Evolutionary conservation across 2,329 filamentous ascomycete genomes (phyloP).

Genomic region (Aspergillus transmontanensis): DNA sequence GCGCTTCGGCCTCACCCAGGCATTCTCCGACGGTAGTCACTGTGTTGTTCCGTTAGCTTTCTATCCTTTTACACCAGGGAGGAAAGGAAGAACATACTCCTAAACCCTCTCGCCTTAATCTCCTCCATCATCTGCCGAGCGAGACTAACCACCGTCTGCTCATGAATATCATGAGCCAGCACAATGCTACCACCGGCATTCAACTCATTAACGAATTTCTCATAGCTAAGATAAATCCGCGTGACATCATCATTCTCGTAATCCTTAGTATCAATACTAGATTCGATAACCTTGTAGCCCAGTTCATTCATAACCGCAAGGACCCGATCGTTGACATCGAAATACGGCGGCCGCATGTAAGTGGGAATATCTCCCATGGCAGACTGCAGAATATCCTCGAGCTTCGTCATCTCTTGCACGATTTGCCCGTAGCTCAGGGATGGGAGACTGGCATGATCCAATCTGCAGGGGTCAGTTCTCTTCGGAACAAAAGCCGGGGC

Average conservation of each 20-base stretch:
- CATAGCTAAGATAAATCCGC: conserved; percentile 32
- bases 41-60: conserved; percentile 15
- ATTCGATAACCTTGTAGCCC: conserved; percentile 49
- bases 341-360: conserved; percentile 53
- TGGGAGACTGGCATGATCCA: conserved; percentile 43
- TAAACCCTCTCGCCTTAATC: conserved; percentile 46
- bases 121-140: conserved; percentile 37
- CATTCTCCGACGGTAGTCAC: conserved; percentile 62
- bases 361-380: conserved; percentile 49
- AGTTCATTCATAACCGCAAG: conserved; percentile 42
- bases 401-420: conserved; percentile 42
- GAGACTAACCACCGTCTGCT: conserved; percentile 37
- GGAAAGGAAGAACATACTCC: conserved; percentile 24
- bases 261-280: conserved; percentile 49
- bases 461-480: conserved; percentile 26
- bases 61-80: neutral
- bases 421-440: conserved; percentile 36
- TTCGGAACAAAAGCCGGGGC: neutral
- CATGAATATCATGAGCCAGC: conserved; percentile 43
- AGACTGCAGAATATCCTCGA: conserved; percentile 43
- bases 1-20: conserved; percentile 53
- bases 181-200: conserved; percentile 35
- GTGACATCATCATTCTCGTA: conserved; percentile 38
- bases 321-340: conserved; percentile 36
- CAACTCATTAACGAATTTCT: conserved; percentile 35